These are phyloP conservation scores for Sextonia rubra DNA, from an alignment of 164 flowering plant genomes.

Conservation along the genomic window DNA sequence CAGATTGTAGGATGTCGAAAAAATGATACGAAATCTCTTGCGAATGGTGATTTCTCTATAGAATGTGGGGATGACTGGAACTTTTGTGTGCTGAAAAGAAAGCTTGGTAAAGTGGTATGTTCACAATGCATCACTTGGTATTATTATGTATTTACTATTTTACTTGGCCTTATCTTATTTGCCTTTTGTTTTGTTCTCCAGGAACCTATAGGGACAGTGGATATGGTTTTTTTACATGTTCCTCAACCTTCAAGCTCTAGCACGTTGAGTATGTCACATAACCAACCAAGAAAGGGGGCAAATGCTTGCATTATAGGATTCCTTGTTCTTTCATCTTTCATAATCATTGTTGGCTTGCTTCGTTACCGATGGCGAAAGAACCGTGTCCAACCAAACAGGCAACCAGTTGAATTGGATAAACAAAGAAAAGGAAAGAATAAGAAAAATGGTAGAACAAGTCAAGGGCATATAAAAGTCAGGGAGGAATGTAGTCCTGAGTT, in stretches of 20 bases:
- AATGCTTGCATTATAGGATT: background rate
- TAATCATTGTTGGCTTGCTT: conserved; percentile 5
- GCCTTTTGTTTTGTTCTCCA: conserved; percentile 16
- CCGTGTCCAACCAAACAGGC: conserved; percentile 6
- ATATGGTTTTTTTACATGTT: conserved; percentile 20
- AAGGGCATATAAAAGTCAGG: too few species aligned
- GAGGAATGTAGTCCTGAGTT: too few species aligned
- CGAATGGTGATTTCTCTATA: conserved; percentile 18
- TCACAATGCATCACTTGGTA: background rate
- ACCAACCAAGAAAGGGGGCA: background rate
- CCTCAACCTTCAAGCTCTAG: conserved; percentile 10
- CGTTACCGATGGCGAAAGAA: conserved; percentile 4
- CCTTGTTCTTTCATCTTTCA: background rate
- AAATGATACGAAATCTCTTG: background rate
- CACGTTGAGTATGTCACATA: background rate
- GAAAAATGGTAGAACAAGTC: conserved; percentile 14
- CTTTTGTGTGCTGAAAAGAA: conserved; percentile 28
- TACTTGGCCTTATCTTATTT: background rate
- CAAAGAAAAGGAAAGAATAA: conserved; percentile 12
- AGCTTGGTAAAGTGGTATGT: conserved; percentile 38
- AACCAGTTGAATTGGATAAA: conserved; percentile 13
- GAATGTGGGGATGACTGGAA: conserved; percentile 54
- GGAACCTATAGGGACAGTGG: conserved; percentile 34
- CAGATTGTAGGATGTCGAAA: conserved; percentile 31
- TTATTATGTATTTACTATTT: background rate